phyloP scores from a whole-genome alignment of 75 land plant genomes.

The Selaginella moellendorffii region DNA sequence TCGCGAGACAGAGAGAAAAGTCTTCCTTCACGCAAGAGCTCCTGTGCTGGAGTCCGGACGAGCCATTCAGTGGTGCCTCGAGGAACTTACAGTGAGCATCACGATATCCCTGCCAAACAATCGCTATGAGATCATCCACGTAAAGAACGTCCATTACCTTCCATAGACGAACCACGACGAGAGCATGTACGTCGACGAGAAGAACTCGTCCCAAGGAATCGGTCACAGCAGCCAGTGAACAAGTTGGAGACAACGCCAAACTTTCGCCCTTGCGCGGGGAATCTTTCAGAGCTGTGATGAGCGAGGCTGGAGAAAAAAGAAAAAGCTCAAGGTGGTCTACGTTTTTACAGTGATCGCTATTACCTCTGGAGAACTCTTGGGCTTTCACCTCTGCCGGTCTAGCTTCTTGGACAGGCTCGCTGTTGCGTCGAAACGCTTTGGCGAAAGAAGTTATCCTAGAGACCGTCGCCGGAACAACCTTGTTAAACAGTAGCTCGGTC shows the following conservation, averaged over 20 bases:
- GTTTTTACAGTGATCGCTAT: background rate
- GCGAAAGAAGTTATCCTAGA: constrained; percentile 65
- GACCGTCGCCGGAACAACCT: constrained; percentile 79
- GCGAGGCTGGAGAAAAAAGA: constrained; percentile 48
- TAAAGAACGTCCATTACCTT: constrained; percentile 37
- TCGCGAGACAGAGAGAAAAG: constrained; percentile 71
- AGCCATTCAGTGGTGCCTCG: constrained; percentile 59
- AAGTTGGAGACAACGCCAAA: constrained; percentile 69
- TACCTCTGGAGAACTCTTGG: constrained; percentile 72
- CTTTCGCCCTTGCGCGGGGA: constrained; percentile 73
- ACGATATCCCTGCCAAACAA: constrained; percentile 76
- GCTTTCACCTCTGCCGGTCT: constrained; percentile 43
- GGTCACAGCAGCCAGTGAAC: constrained; percentile 90
- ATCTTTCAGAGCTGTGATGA: constrained; percentile 76
- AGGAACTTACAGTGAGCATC: constrained; percentile 90
- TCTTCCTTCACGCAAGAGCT: constrained; percentile 36
- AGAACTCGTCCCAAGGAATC: constrained; percentile 93
- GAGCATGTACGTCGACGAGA: constrained; percentile 79
- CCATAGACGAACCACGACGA: constrained; percentile 88
- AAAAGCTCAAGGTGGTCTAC: too few relatives aligned
- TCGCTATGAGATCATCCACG: background rate
- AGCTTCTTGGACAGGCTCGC: constrained; percentile 26
- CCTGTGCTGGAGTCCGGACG: constrained; percentile 16
- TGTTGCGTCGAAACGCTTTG: constrained; percentile 53
- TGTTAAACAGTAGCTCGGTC: constrained; percentile 63